Evolutionary conservation across 2,329 filamentous ascomycete species (phyloP), one percentile per base, ranked within the genome.

Genomic region (Sphaerulina populicola): DNA sequence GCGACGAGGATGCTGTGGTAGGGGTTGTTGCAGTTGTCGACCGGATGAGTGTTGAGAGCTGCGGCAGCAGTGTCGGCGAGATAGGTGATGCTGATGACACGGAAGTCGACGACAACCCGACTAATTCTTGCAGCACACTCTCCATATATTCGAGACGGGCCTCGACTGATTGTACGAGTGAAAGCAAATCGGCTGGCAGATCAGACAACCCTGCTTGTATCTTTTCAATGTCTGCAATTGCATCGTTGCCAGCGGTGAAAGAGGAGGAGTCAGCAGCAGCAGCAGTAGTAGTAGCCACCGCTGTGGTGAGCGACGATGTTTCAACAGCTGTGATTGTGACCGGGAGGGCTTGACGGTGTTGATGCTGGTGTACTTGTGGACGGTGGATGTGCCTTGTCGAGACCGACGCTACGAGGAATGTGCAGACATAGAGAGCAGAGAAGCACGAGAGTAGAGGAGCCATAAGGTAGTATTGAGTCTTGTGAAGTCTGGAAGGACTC

Each of bases 191-290:
- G 11, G 33, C 47, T 2, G 58, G 58, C 4, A 60, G 33, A 29
- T 58, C 51, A 1, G 44, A 52, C 1, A 60, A 49, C 1, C 58
- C 51, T 15, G 51, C 23, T 23, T 57, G 53, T 4, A 60, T 58
- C 11, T 54, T 45, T 15, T 54, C 41, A 3, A 60, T 57, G 29
- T 60, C 57, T 11, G 46, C 47, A 18, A 58, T 56, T 2, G 57
- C 53, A 18, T 44, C 53, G 29, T 58, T 36, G 27, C 52, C 58
- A 6, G 54, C 54, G 21, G 56, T 52, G 4, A 51, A 42, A 1
- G 55, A 54, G 0, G 53, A 9, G 31, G 11, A 30, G 43, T n/a
- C 21, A 18, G 18, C 18, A 18, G 18, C 18, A 18, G 18, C 2
- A 18, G 18, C 18, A 18, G 18, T 3, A 18, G 18, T 3, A 18